phyloP scores from a whole-genome alignment of 176 grass and related monocot species.

The Areca catechu region DNA sequence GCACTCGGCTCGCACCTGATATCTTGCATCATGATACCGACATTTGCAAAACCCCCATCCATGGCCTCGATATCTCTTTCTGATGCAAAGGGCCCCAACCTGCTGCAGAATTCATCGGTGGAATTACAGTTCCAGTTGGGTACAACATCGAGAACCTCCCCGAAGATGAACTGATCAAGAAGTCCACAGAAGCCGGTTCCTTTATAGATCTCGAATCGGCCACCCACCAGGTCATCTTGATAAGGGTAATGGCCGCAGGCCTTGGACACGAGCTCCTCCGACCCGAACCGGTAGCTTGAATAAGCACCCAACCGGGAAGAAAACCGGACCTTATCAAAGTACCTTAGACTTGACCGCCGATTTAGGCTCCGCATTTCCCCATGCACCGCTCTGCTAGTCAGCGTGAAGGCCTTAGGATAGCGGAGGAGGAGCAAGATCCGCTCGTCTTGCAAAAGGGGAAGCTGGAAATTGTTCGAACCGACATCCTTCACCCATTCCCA shows the following conservation, averaged over 20 bases:
- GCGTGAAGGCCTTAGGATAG: constrained; percentile 45
- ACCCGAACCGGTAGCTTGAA: constrained; percentile 67
- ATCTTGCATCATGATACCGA: constrained; percentile 66
- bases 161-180: constrained; percentile 50
- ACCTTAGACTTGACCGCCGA: constrained; percentile 22
- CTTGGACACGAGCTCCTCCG: constrained; percentile 41
- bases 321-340: constrained; percentile 49
- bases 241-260: constrained; percentile 48
- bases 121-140: constrained; percentile 69
- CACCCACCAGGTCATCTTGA: constrained; percentile 35
- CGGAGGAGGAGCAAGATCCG: constrained; percentile 31
- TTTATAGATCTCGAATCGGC: constrained; percentile 38
- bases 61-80: constrained; percentile 22
- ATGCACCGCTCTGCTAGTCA: constrained; percentile 48
- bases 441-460: constrained; percentile 15
- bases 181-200: constrained; percentile 63
- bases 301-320: constrained; percentile 66
- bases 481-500: constrained; percentile 48
- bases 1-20: constrained; percentile 46
- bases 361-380: constrained; percentile 61
- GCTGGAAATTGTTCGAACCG: constrained; percentile 39
- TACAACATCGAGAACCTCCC: constrained; percentile 39
- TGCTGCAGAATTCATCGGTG: constrained; percentile 37
- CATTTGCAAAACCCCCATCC: constrained; percentile 40
- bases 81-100: constrained; percentile 50